phyloP scores from a whole-genome alignment of 2,329 filamentous ascomycete genomes.

The Alternaria panax region DNA sequence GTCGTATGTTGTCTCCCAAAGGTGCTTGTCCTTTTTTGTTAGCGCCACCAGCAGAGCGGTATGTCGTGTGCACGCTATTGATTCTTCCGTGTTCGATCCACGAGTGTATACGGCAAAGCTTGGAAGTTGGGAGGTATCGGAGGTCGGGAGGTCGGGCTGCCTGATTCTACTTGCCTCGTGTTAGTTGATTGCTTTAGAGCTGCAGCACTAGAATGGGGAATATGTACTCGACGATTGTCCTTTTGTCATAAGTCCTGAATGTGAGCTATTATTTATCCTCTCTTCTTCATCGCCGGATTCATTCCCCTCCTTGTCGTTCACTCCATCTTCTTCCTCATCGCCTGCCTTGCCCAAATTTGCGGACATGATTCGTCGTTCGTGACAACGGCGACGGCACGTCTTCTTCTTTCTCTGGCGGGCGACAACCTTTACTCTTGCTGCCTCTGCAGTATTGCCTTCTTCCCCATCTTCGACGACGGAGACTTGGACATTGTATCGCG shows the following conservation, averaged over 20 bases:
- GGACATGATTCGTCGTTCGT: background rate
- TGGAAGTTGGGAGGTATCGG: background rate
- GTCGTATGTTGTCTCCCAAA: too few relatives aligned
- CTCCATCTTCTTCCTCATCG: background rate
- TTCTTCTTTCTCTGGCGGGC: background rate
- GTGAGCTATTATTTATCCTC: background rate
- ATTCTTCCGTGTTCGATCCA: background rate
- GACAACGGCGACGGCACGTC: background rate
- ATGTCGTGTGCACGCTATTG: too few relatives aligned
- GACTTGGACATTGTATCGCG: slow-evolving; percentile 10
- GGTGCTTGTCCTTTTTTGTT: too few relatives aligned
- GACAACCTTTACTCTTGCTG: background rate
- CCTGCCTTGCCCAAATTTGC: background rate
- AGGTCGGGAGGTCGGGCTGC: background rate
- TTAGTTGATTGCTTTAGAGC: background rate
- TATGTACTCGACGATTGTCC: background rate
- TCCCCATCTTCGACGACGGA: slow-evolving; percentile 4
- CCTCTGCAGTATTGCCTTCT: background rate
- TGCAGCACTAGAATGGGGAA: background rate
- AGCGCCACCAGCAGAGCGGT: too few relatives aligned
- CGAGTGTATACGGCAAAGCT: background rate
- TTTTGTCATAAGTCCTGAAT: background rate
- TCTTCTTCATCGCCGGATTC: background rate
- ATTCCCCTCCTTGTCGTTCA: background rate
- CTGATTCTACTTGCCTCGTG: background rate